Conservation (phyloP, 1,284 basidiomycete genomes). For the Peniophora sp. region DNA sequence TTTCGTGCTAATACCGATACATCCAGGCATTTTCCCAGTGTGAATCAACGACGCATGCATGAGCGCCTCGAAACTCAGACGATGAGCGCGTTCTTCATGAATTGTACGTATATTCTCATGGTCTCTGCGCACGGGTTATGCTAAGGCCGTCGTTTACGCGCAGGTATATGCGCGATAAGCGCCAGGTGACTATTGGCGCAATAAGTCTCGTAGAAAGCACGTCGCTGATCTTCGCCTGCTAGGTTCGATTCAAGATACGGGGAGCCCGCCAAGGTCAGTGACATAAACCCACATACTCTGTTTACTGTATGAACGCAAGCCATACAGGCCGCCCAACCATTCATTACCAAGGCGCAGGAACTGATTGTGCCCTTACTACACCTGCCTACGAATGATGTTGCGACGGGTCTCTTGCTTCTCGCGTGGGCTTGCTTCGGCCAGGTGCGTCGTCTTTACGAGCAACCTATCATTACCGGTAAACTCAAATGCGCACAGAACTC, state of each 20-base stretch:
- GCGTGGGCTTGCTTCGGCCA: constrained; percentile 32
- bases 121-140: background rate
- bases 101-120: constrained; percentile 11
- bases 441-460: constrained; percentile 5
- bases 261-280: constrained; percentile 1
- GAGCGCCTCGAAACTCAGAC: constrained; percentile 28
- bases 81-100: constrained; percentile 31
- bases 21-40: constrained; percentile 28
- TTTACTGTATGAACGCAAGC: background rate
- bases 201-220: background rate
- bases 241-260: background rate
- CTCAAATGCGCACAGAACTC: constrained; percentile 18
- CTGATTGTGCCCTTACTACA: constrained; percentile 29
- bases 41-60: constrained; percentile 24
- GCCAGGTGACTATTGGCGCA: constrained; percentile 18
- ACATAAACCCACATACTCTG: background rate
- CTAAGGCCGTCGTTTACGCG: background rate
- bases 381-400: constrained; percentile 28
- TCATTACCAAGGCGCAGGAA: constrained; percentile 33
- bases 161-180: constrained; percentile 24
- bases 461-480: background rate
- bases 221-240: background rate
- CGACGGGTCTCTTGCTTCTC: constrained; percentile 27
- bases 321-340: constrained; percentile 23
- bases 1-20: constrained; percentile 5